Conservation (phyloP, 208 protist species). For the Leishmania tarentolae region DNA sequence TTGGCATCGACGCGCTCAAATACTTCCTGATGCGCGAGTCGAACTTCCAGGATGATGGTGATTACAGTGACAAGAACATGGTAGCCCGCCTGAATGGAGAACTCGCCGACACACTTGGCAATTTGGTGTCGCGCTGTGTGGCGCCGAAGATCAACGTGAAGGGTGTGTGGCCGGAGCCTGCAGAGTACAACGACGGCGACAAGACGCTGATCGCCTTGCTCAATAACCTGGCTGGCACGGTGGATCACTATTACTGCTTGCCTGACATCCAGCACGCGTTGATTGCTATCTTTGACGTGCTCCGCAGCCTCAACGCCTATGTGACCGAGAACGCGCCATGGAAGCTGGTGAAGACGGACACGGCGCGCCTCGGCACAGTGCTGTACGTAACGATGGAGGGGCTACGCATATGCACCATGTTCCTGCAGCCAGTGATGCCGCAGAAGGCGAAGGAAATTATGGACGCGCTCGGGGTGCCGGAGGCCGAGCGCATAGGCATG, state of each 20-base stretch:
- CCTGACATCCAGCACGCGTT: constrained; percentile 89
- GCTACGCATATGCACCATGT: constrained; percentile 74
- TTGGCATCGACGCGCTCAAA: constrained; percentile 92
- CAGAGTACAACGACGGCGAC: constrained; percentile 71
- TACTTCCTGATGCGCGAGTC: constrained; percentile 97
- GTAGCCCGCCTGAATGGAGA: constrained; percentile 89
- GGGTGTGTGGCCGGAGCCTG: constrained; percentile 70
- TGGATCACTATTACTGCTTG: constrained; percentile 84
- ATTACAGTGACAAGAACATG: constrained; percentile 94
- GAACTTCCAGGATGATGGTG: constrained; percentile 94
- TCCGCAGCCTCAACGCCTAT: constrained; percentile 89
- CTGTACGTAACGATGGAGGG: constrained; percentile 92
- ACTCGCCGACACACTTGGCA: constrained; percentile 95
- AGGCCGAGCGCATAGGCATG: constrained; percentile 48
- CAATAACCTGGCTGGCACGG: constrained; percentile 66
- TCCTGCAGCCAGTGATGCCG: constrained; percentile 89
- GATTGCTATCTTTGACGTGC: constrained; percentile 85
- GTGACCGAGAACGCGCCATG: constrained; percentile 92
- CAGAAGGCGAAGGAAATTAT: constrained; percentile 82
- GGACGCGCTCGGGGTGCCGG: constrained; percentile 84
- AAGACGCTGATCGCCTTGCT: constrained; percentile 58
- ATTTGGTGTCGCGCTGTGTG: constrained; percentile 88
- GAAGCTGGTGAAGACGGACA: constrained; percentile 90
- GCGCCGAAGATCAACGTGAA: constrained; percentile 85
- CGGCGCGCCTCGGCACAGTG: constrained; percentile 75